Conservation (phyloP, 257 asterid genomes). For the Perilla frutescens region DNA sequence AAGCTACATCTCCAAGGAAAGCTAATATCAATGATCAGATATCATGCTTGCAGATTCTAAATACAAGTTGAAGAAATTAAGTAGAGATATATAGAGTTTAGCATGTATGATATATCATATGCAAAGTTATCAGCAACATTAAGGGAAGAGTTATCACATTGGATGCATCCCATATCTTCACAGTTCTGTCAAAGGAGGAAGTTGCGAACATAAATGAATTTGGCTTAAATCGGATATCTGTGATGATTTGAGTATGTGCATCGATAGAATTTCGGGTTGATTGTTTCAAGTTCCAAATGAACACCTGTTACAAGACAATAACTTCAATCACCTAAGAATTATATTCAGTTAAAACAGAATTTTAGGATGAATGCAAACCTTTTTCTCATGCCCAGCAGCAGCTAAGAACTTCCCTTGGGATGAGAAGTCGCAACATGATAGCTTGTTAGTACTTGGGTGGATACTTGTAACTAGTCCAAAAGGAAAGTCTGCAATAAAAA, state of each 20-base stretch:
- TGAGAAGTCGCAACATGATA: constrained; percentile 57
- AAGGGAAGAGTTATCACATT: constrained; percentile 38
- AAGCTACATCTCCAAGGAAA: too few relatives aligned
- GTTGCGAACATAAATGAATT: constrained; percentile 54
- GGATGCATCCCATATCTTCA: constrained; percentile 55
- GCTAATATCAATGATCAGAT: too few relatives aligned
- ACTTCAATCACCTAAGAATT: constrained; percentile 2
- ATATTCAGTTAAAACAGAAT: neutral
- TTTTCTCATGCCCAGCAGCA: constrained; percentile 60
- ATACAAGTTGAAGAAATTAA: neutral
- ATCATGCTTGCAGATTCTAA: neutral
- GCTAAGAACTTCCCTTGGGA: constrained; percentile 49
- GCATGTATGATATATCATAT: neutral
- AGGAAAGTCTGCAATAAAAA: constrained; percentile 43
- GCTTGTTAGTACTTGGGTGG: constrained; percentile 44
- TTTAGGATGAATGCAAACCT: constrained; percentile 39
- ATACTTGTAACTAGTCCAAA: constrained; percentile 35
- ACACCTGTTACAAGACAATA: constrained; percentile 41
- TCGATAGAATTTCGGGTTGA: constrained; percentile 7
- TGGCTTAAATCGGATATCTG: constrained; percentile 55
- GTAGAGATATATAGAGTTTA: neutral
- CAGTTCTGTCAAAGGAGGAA: constrained; percentile 51
- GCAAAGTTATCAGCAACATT: neutral
- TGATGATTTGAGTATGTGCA: constrained; percentile 45
- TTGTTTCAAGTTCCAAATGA: constrained; percentile 41